Base-by-base conservation (phyloP, 2,329 filamentous ascomycete species). In the Lithohypha guttulata region DNA sequence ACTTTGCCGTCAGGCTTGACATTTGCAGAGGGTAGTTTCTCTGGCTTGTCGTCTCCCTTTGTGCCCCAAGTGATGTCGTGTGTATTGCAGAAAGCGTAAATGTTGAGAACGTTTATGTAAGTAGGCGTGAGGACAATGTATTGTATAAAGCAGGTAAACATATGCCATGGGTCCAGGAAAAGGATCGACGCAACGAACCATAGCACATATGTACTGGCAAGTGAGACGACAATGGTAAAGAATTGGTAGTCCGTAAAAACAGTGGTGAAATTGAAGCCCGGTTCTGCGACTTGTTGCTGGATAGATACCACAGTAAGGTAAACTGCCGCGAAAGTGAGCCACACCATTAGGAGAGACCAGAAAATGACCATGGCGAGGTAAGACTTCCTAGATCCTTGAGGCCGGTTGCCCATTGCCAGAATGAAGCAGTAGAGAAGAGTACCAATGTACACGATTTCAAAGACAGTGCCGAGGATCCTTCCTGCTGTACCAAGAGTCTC, bases 291-390 rank as follows among this genome's bases (percentile, higher is more conserved):
- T 55, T 94, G 78, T 0, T 66, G 63, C 47, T 89, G 73, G 8
- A 98, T 85, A 9, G 87, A 84, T 43, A 77, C 77, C 44, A 95
- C 87, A 0, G 89, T 87, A 56, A 98, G 93, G 64, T 83, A 98
- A 44, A 98, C 70, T 21, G 91, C 87, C 4, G 91, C 91, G 59
- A 98, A 98, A 60, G 93, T 81, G 41, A 98, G 72, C 57, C 95
- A 94, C 42, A 84, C 69, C 84, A 98, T 98, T 57, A 98, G 89
- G 45, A 84, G 70, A 29, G 79, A 84, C 93, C 91, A 98, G 70
- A 98, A 98, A 61, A 86, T 81, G n/a, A 95, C 85, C 84, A 95
- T 95, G 35, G 83, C 83, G 69, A 91, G 82, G 64, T 98, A 98
- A 49, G 93, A 81, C 56, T 77, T 85, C 51, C 91, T 93, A 11